Evolutionary conservation across 306 rosid genomes (phyloP), one percentile per base, ranked within the genome.

Genomic region (Medicago arabica): DNA sequence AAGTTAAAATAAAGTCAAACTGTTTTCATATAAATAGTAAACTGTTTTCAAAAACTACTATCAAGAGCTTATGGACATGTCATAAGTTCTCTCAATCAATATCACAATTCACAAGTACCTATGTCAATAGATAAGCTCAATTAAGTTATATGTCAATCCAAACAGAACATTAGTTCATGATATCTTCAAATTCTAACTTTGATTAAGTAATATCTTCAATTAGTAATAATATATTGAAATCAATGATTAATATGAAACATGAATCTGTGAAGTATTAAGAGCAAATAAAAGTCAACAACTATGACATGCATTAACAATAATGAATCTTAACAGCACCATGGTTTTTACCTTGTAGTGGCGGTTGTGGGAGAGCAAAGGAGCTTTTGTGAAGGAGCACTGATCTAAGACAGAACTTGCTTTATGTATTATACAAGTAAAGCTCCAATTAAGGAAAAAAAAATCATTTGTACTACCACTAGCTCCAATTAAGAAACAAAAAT

Each of bases 341-440:
- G 14, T 19, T 53, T 25, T 41, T 21, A 58, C 69, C 80, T 49
- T 39, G 85, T n/a, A 49, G 41, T 49, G 9, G 67, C 10, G 2
- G 55, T 75, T 50, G 39, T 5, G 19, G 81, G 51, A 67, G 6
- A 6, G 25, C 7, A 59, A 78, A 67, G n/a, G 59, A 47, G 62
- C 11, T 51, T 36, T 14, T 72, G 62, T 50, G 71, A 40, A 41
- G 12, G 4, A 44, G 14, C 18, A 31, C 15, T 61, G 62, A 49
- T 47, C 47, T 77, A 0, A 23, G 50, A 72, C 50, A 21, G 5
- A 67, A 81, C 53, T 31, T 39, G 8, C 43, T 63, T 50, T 19
- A 9, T 7, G 43, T 69, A 8, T 28, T 23, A 40, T 66, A 39
- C 17, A 19, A 44, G 31, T 43, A 61, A 61, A 31, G 67, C 31